Evolutionary conservation across 2,329 filamentous ascomycete species (phyloP).

Genomic region (Botrytis porri): DNA sequence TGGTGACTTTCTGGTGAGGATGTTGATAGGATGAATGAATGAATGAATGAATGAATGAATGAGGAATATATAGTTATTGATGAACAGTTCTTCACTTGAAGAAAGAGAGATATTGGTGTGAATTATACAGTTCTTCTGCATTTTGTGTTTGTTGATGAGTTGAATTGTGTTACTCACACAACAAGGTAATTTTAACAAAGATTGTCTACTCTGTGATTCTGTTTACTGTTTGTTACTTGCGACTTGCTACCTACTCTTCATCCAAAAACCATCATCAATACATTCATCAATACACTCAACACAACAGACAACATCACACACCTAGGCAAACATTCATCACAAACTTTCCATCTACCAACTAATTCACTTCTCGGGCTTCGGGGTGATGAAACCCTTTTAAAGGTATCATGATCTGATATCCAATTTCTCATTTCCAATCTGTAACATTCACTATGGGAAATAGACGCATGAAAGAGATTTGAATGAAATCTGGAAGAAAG

Average conservation of each 20-base stretch:
- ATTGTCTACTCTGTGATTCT: neutral
- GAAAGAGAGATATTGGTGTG: rapidly evolving
- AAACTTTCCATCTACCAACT: neutral
- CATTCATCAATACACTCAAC: no score
- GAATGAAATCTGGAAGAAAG: neutral
- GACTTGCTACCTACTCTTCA: neutral
- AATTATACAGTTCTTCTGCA: neutral
- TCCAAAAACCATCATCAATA: neutral
- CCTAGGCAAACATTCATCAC: no score
- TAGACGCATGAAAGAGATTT: neutral
- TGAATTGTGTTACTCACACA: neutral
- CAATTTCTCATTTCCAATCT: neutral
- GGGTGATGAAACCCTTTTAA: neutral
- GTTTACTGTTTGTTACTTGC: neutral
- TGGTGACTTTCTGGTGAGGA: neutral
- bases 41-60: neutral
- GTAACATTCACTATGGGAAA: neutral
- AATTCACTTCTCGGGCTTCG: neutral
- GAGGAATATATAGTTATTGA: no score
- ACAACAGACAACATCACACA: neutral
- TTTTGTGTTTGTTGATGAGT: neutral
- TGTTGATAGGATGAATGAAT: neutral
- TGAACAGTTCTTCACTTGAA: neutral
- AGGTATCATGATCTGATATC: neutral
- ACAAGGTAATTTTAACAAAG: neutral